Evolutionary conservation across 1,284 basidiomycete genomes (phyloP), one percentile per base, ranked within the genome.

Genomic region (Microbotryum saponariae): DNA sequence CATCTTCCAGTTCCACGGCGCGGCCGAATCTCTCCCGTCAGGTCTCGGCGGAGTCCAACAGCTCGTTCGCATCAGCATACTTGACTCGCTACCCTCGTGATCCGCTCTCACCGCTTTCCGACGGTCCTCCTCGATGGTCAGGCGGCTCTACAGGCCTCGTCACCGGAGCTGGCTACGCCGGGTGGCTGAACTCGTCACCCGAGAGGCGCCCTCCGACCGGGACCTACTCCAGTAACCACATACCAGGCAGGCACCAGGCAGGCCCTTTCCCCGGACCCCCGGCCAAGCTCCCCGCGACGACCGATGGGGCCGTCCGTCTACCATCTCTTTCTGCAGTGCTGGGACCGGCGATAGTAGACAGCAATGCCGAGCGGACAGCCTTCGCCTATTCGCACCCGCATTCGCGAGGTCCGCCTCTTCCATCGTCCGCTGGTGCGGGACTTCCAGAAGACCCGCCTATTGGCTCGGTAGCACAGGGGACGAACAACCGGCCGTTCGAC

Each of bases 21-120:
- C 59, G 64, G 1, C 59, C 52, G 18, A 54, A 56, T 10, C 45
- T 66, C 37, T 52, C 46, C 7, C 61, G 59, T 9, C 59, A 60
- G 25, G 48, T 51, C 6, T 63, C 65, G 25, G 49, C 56, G 44
- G 60, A 64, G 23, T 64, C 65, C 10, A 21, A 65, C 27, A 51
- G 37, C 37, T 58, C 58, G 23, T 65, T 54, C 45, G 54, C 33
- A 5, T 56, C 54, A 18, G 54, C 56, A 0, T 29, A 37, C 14
- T 33, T 29, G 7, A 20, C 51, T n/a, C 51, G 23, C 31, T 52
- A 42, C 37, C 51, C 25, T 20, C 51, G 25, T 29, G 51, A 52
- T 18, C 20, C 33, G 10, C 25, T 52, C 4, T 31, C 51, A 8
- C 51, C 51, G 31, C 18, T 52, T 25, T 33, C 51, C n/a, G 51